Conservation (phyloP, 495 filamentous ascomycete genomes). For the Aspergillus carlsbadensis region DNA sequence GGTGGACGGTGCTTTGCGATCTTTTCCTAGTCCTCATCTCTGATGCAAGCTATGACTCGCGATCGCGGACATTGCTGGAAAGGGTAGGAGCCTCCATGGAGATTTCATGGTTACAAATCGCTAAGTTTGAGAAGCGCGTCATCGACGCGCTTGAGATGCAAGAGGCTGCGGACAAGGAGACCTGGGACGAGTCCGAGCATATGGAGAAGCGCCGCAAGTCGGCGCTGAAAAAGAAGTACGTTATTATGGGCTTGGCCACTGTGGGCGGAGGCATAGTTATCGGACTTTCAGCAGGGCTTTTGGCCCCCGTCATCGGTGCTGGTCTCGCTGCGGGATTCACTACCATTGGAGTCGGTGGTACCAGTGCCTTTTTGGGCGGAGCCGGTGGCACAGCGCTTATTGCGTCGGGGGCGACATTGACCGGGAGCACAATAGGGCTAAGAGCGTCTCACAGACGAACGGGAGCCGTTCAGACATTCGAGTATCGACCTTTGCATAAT, state of each 20-base stretch:
- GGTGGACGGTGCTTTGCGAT: constrained; percentile 97
- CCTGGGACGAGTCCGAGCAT: constrained; percentile 95
- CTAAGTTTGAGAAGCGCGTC: constrained; percentile 94
- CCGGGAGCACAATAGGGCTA: constrained; percentile 80
- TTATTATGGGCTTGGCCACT: constrained; percentile 96
- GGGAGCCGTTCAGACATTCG: constrained; percentile 91
- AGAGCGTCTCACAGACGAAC: constrained; percentile 82
- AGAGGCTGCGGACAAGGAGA: constrained; percentile 85
- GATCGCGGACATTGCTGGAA: constrained; percentile 84
- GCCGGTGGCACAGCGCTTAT: constrained; percentile 92
- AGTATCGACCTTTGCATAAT: constrained; percentile 94
- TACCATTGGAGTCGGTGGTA: constrained; percentile 90
- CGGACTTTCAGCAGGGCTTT: constrained; percentile 85
- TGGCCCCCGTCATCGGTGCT: constrained; percentile 92
- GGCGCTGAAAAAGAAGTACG: constrained; percentile 75
- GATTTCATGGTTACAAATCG: constrained; percentile 89
- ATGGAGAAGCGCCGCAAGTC: constrained; percentile 83
- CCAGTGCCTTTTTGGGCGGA: constrained; percentile 84
- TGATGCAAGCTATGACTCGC: constrained; percentile 90
- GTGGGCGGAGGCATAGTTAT: constrained; percentile 96
- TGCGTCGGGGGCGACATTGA: constrained; percentile 83
- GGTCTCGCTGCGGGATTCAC: constrained; percentile 94
- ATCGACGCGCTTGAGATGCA: constrained; percentile 98
- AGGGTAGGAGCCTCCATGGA: constrained; percentile 74
- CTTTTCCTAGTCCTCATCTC: constrained; percentile 92